Conservation (phyloP, 768 basidiomycete species). For the Kwoniella shandongensis region DNA sequence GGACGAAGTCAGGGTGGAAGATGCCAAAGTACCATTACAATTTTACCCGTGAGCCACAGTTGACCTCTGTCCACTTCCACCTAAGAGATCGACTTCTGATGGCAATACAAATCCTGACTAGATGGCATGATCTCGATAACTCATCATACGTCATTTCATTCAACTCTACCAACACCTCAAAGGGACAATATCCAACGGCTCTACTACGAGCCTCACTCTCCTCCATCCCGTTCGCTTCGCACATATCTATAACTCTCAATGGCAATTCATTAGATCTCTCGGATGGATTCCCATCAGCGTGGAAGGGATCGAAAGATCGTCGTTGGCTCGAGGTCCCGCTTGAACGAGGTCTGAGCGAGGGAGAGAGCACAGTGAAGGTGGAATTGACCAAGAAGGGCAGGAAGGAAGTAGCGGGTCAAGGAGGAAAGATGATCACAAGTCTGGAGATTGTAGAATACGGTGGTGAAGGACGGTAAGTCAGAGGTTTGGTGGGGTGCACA, state of each 20-base stretch:
- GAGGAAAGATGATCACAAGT: conserved; percentile 50
- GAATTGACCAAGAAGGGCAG: conserved; percentile 30
- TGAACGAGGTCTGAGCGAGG: conserved; percentile 18
- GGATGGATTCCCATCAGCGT: conserved; percentile 19
- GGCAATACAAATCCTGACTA: conserved; percentile 1
- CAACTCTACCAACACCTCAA: conserved; percentile 20
- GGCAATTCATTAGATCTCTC: conserved; percentile 20
- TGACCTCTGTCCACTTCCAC: not conserved
- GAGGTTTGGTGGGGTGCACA: too few relatives aligned
- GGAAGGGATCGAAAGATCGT: conserved; percentile 41
- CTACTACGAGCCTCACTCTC: conserved; percentile 46
- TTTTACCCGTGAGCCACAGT: conserved; percentile 48
- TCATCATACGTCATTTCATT: conserved; percentile 32
- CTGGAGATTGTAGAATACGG: conserved; percentile 51
- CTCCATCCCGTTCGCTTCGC: conserved; percentile 41
- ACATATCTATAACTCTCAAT: conserved; percentile 35
- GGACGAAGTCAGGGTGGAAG: conserved; percentile 36
- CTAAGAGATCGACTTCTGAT: not conserved
- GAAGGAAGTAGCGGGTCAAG: conserved; percentile 32
- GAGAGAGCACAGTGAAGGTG: conserved; percentile 21
- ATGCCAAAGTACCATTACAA: conserved; percentile 44
- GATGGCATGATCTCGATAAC: conserved; percentile 42
- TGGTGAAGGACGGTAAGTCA: conserved; percentile 27
- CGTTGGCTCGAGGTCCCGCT: conserved; percentile 45
- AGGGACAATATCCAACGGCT: conserved; percentile 34